phyloP scores from a whole-genome alignment of 257 asterid species.

The Catharanthus roseus region DNA sequence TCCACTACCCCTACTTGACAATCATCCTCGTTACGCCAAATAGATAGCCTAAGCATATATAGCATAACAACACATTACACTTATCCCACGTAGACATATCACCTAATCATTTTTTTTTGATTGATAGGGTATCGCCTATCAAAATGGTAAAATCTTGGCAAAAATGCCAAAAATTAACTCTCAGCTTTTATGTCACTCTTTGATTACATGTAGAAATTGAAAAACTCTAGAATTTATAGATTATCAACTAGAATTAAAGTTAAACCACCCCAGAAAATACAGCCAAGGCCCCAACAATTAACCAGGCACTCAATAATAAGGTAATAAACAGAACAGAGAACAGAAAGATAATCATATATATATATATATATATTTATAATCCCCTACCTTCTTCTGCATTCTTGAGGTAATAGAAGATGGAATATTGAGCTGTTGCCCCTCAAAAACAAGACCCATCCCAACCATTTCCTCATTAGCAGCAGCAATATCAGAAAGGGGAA shows the following conservation, averaged over 20 bases:
- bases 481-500: constrained; percentile 41
- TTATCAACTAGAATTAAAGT: not conserved
- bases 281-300: not conserved
- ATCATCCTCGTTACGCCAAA: too few species aligned
- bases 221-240: too few species aligned
- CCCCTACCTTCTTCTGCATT: constrained; percentile 12
- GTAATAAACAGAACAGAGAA: not conserved
- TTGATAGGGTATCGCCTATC: too few species aligned
- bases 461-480: constrained; percentile 37
- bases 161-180: too few species aligned
- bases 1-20: too few species aligned
- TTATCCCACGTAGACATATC: too few species aligned
- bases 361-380: too few species aligned
- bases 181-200: not conserved
- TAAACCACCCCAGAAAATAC: not conserved
- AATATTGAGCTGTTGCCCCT: constrained; percentile 24
- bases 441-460: constrained; percentile 32
- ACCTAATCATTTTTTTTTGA: too few species aligned
- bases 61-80: too few species aligned
- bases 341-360: not conserved
- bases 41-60: too few species aligned
- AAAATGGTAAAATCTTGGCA: too few species aligned
- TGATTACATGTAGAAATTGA: not conserved
- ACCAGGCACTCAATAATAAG: not conserved
- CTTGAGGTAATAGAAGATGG: constrained; percentile 10